phyloP scores from a whole-genome alignment of 148 eudicot genomes.

The Diospyros kaki region DNA sequence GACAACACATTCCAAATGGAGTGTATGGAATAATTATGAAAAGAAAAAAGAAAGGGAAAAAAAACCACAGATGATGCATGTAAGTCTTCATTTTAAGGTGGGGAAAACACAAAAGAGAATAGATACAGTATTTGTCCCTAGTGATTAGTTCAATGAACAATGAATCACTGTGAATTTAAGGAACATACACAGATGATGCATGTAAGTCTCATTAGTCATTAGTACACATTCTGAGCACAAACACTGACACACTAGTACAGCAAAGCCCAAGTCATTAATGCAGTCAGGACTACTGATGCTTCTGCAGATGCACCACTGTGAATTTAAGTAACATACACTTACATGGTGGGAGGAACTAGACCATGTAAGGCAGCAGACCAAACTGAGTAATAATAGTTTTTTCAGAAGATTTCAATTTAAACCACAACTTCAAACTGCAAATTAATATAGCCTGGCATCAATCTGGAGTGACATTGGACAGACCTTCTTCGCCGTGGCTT shows the following conservation, averaged over 20 bases:
- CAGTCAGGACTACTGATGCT: not conserved
- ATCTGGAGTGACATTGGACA: not conserved
- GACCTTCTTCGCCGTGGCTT: slow-evolving; percentile 92
- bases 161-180: too few relatives aligned
- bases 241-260: not conserved
- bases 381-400: not conserved
- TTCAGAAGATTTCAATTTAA: not conserved
- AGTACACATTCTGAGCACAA: not conserved
- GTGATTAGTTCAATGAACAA: too few relatives aligned
- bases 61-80: not conserved
- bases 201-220: too few relatives aligned
- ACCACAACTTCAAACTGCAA: not conserved
- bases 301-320: not conserved
- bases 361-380: not conserved
- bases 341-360: not conserved
- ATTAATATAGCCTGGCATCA: not conserved
- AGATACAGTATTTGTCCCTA: too few relatives aligned
- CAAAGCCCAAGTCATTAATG: not conserved
- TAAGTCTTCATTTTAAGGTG: too few relatives aligned
- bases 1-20: not conserved
- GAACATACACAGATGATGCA: too few relatives aligned
- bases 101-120: too few relatives aligned
- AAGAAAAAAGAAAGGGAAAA: not conserved
- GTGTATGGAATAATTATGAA: not conserved
- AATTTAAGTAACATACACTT: not conserved